Base-by-base conservation (phyloP, 208 protist genomes). In the Trypanosomatidae sp. region DNA sequence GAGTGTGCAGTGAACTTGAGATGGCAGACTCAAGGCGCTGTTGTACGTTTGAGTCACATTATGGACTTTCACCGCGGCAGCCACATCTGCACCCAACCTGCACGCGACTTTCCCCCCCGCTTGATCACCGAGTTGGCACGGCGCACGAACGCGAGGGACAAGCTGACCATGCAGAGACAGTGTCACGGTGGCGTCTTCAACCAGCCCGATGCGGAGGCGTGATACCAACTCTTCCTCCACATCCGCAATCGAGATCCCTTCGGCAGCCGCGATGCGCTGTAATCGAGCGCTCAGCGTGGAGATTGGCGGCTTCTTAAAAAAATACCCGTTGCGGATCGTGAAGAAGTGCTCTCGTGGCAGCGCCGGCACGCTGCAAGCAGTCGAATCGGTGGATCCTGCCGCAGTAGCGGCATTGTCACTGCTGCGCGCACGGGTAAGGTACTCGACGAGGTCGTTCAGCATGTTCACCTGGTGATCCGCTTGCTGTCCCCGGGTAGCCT, bases 11-110 rank as follows among this genome's bases (percentile, higher is more conserved):
- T 28, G 19, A 6, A 13, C 28, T 39, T 53, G 8, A 0, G n/a
- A 50, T 8, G 62, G 59, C 7, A 89, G 58, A 39, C 83, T 88
- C 43, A 90, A 49, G 28, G 83, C 86, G 46, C 83, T 86, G 81
- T 79, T 84, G 77, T 82, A 90, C 7, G 76, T 79, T 60, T 90
- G 86, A 43, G 82, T 84, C 15, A 88, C 86, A 13, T 69, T 70
- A 55, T 81, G 78, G 0, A 76, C 22, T 50, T 39, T 36, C 62
- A 44, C 50, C 55, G 41, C 55, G 13, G n/a, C 19, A 22, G 50
- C 36, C 17, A 30, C 22, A 41, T 28, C 44, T 13, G 49, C n/a
- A 25, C n/a, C 22, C 33, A 13, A 65, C 28, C 6, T 28, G 60
- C 39, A 13, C 33, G 46, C 13, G 13, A 8, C 60, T 47, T 25